phyloP scores from a whole-genome alignment of 1,139 yeast species.

The Blastobotrys serpentis region DNA sequence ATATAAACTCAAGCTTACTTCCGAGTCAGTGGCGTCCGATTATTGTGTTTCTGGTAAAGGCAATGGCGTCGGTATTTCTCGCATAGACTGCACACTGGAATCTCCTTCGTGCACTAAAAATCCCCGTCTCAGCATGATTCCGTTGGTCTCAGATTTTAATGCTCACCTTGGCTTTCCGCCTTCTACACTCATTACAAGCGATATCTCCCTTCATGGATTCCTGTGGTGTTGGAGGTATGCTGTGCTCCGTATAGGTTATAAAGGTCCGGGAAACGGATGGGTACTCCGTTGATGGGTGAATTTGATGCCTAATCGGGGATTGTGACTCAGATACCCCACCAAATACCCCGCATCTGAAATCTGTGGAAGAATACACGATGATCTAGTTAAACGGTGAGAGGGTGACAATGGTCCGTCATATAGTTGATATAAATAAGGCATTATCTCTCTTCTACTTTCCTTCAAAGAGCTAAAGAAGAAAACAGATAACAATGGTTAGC shows the following conservation, averaged over 20 bases:
- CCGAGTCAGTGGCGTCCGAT: neutral
- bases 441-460: neutral
- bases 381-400: no score
- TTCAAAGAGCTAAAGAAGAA: neutral
- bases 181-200: constrained; percentile 3
- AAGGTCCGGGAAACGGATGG: no score
- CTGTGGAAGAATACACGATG: no score
- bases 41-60: neutral
- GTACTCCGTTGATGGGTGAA: no score
- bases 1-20: neutral
- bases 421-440: neutral
- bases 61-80: constrained; percentile 2
- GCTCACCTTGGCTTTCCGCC: constrained; percentile 7
- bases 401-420: neutral
- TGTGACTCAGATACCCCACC: no score
- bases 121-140: neutral
- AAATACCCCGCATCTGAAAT: no score
- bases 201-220: neutral
- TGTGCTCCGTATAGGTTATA: neutral
- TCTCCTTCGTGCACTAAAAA: constrained; percentile 4
- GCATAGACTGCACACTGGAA: neutral
- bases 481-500: neutral
- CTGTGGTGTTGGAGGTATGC: neutral
- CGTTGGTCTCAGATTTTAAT: no score
- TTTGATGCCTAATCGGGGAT: no score